Percentiles rank a stretch among this genome's conserved stretches.
phyloP scores from a whole-genome alignment of 176 grass and related monocot genomes.

The Lolium multiflorum region DNA sequence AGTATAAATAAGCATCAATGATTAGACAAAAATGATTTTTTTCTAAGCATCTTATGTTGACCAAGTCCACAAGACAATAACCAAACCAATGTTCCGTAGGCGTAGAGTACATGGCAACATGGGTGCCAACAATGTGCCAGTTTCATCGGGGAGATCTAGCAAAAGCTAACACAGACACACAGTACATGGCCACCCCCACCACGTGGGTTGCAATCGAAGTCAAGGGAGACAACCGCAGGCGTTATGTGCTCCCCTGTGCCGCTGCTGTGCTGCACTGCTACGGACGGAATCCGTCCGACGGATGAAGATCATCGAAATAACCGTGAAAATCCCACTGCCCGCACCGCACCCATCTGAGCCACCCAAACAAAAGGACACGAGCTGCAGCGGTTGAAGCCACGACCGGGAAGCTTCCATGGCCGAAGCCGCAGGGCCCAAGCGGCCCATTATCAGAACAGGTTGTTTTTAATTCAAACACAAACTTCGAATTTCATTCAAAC shows the following conservation, averaged over 20 bases:
- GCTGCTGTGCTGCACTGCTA: background rate
- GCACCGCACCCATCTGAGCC: too few relatives aligned
- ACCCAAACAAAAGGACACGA: background rate
- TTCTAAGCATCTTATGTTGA: background rate
- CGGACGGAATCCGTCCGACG: too few relatives aligned
- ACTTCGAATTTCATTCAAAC: too few relatives aligned
- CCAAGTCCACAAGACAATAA: background rate
- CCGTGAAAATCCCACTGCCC: too few relatives aligned
- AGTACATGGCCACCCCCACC: background rate
- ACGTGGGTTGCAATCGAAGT: background rate
- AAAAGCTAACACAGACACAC: background rate
- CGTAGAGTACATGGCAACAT: background rate
- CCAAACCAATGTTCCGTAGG: background rate
- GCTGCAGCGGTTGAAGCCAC: background rate
- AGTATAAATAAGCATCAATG: too few relatives aligned
- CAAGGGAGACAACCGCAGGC: background rate
- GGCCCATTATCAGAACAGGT: background rate
- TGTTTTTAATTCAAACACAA: too few relatives aligned
- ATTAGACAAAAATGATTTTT: too few relatives aligned
- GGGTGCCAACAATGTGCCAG: background rate
- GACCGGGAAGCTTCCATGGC: background rate
- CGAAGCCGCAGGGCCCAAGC: background rate
- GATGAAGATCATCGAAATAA: too few relatives aligned
- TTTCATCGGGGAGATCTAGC: background rate
- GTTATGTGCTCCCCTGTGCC: background rate